Conservation (phyloP, 129 eudicot species). For the Arctium lappa region DNA sequence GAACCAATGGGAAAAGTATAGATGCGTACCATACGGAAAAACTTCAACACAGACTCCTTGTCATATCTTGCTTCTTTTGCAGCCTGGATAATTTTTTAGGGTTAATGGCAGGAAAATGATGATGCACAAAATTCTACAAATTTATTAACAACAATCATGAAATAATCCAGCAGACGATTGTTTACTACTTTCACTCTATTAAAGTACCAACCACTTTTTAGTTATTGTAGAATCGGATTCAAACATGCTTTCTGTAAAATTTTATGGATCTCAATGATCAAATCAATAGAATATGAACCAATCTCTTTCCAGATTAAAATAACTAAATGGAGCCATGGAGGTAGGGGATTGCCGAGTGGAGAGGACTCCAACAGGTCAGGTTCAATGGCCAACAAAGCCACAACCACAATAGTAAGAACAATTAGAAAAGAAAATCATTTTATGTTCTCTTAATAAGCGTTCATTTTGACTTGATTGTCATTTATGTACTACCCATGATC, state of each 20-base stretch:
- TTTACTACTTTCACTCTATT: not conserved
- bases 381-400: no score
- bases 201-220: not conserved
- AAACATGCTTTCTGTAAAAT: not conserved
- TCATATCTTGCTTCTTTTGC: slow-evolving; percentile 94
- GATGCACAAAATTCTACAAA: not conserved
- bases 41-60: slow-evolving; percentile 92
- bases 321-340: no score
- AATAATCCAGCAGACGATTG: not conserved
- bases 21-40: slow-evolving; percentile 67
- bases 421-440: no score
- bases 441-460: no score
- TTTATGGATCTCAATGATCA: slow-evolving; percentile 11
- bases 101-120: not conserved
- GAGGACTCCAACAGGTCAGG: no score
- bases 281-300: not conserved
- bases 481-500: no score
- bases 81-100: slow-evolving; percentile 48
- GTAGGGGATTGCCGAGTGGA: no score
- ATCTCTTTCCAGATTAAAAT: not conserved
- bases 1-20: not conserved
- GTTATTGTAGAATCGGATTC: not conserved
- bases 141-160: not conserved
- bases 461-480: no score
- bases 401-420: no score